These are phyloP conservation scores for Euphrasia arctica DNA, from an alignment of 305 asterid species.

Conservation along the genomic window DNA sequence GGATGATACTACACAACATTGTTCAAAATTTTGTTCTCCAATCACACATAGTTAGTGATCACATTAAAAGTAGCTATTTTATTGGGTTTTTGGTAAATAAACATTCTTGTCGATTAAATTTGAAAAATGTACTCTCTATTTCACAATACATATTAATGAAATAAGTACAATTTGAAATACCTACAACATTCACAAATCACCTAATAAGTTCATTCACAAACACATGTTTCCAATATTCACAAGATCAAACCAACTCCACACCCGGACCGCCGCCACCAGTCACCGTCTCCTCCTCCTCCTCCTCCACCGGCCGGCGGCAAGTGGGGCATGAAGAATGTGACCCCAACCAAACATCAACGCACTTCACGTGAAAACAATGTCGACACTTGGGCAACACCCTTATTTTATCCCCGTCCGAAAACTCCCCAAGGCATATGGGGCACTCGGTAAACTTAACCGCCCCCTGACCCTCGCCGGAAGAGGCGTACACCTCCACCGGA, in stretches of 20 bases:
- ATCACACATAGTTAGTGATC: too few species aligned
- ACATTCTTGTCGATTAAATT: too few species aligned
- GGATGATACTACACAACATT: too few species aligned
- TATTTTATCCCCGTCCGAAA: conserved; percentile 68
- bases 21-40: too few species aligned
- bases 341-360: conserved; percentile 72
- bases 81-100: too few species aligned
- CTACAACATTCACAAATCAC: neutral
- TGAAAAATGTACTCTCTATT: too few species aligned
- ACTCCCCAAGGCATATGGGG: conserved; percentile 68
- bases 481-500: conserved; percentile 53
- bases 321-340: conserved; percentile 84
- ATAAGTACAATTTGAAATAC: too few species aligned
- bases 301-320: conserved; percentile 70
- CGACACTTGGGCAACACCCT: conserved; percentile 68
- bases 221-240: neutral
- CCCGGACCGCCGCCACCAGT: conserved; percentile 14
- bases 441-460: conserved; percentile 48
- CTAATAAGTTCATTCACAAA: neutral
- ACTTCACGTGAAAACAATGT: conserved; percentile 69
- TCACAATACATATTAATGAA: too few species aligned
- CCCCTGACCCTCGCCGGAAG: conserved; percentile 21
- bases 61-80: too few species aligned
- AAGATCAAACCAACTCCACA: conserved; percentile 33
- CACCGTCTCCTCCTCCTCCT: conserved; percentile 21